Base-by-base conservation (phyloP, 2,329 filamentous ascomycete genomes). In the Lomentospora prolificans region DNA sequence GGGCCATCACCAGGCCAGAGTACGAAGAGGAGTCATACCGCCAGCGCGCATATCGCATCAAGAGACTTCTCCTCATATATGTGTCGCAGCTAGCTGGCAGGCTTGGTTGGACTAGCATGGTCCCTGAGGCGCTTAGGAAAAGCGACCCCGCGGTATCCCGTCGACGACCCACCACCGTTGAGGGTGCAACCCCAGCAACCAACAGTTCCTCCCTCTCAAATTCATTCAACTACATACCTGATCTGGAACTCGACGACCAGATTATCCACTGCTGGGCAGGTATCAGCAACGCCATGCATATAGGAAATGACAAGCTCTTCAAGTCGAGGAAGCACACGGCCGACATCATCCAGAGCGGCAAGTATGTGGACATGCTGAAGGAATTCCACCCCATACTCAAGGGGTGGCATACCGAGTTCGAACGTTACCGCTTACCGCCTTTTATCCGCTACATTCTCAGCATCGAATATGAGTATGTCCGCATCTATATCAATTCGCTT, bases 401-500 rank as follows among this genome's bases (percentile, higher is more conserved):
- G 14, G 81, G 87, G 46, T 97, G 92, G 89, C 86, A 83, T 70
- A 79, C 78, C 44, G 87, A 91, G 58, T 91, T 96, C 65, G 87
- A 95, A 62, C 78, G 82, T n/a, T 86, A 89, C 64, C 79, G 81
- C 56, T 76, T 87, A 54, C 84, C 84, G 2, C 79, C 74, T 22
- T 86, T 79, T 60, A 85, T 84, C 61, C 74, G 80, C 28, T 84
- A 90, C 66, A 91, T 97, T 57, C 76, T 99, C 28, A 86, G 84
- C 6, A 96, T 97, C 61, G 94, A 99, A 72, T 96, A 94, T 65
- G 90, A 97, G 65, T 96, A 96, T 66, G 90, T 92, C 25, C 83
- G 92, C 64, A 87, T 96, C 53, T 97, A 97, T 66, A 81, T 96
- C 72, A 96, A 97, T 68, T 96, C 91, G 1, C 77, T 99, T 2